These are phyloP conservation scores for Aspergillus persii DNA, from an alignment of 2,329 filamentous ascomycete genomes.

Conservation along the genomic window DNA sequence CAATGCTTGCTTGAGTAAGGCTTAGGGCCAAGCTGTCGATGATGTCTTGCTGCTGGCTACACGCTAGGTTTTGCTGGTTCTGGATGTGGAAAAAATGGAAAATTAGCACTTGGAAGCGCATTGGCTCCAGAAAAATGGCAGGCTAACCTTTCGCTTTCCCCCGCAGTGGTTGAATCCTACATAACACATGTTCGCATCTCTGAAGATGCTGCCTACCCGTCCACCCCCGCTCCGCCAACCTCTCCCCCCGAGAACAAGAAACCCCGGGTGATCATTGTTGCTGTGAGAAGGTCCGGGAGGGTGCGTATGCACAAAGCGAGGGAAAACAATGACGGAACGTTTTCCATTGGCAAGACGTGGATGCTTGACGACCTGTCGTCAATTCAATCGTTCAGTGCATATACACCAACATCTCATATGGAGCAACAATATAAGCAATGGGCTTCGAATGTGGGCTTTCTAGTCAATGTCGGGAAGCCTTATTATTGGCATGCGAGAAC, in stretches of 20 bases:
- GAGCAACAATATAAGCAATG: constrained; percentile 66
- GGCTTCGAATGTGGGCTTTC: constrained; percentile 81
- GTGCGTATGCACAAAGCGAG: constrained; percentile 96
- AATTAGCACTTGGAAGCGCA: neutral
- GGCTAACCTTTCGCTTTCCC: constrained; percentile 18
- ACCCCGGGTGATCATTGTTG: constrained; percentile 84
- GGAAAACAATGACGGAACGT: constrained; percentile 89
- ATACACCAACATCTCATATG: constrained; percentile 56
- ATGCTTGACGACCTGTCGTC: constrained; percentile 82
- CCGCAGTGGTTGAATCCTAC: constrained; percentile 82
- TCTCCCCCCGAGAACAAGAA: constrained; percentile 76
- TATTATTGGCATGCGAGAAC: constrained; percentile 97
- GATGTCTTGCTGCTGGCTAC: neutral
- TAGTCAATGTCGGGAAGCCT: constrained; percentile 84
- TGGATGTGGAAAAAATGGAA: neutral
- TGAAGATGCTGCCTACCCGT: constrained; percentile 81
- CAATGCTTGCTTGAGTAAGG: neutral
- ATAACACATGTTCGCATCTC: constrained; percentile 93
- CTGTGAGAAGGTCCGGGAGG: constrained; percentile 85
- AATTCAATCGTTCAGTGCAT: constrained; percentile 76
- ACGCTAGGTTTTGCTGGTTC: neutral
- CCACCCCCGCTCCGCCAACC: constrained; percentile 77
- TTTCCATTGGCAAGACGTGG: constrained; percentile 99
- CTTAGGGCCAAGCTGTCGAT: neutral
- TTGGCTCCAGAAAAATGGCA: neutral